phyloP scores from a whole-genome alignment of 78 protist genomes.

The Creolimax fragrantissima region DNA sequence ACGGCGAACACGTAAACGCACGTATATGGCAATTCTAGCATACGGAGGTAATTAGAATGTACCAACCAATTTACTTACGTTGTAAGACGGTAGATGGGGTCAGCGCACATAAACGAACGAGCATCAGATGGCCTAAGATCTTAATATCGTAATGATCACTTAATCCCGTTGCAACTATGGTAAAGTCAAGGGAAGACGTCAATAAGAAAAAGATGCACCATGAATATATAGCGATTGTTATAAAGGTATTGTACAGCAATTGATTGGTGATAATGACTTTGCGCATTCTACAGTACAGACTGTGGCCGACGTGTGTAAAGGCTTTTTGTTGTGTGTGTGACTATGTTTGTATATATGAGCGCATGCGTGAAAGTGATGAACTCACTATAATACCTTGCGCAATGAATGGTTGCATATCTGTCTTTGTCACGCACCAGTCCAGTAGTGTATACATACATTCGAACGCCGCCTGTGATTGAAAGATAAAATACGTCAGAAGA shows the following conservation, averaged over 20 bases:
- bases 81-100: conserved; percentile 48
- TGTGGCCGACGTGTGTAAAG: conserved; percentile 17
- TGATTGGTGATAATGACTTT: no score
- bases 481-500: neutral
- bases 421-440: conserved; percentile 23
- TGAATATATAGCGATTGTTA: neutral
- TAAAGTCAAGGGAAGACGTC: neutral
- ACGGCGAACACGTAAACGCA: no score
- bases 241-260: no score
- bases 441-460: conserved; percentile 85
- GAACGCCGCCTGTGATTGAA: conserved; percentile 49
- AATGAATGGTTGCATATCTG: neutral
- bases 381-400: neutral
- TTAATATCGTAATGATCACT: conserved; percentile 73
- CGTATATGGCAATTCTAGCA: no score
- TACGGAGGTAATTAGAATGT: no score
- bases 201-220: neutral
- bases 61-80: conserved; percentile 20
- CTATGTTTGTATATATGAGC: neutral
- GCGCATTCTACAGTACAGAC: conserved; percentile 44
- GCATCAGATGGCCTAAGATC: conserved; percentile 57
- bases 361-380: neutral
- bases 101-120: conserved; percentile 31
- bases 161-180: conserved; percentile 48
- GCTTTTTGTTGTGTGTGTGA: neutral